Percentiles rank a stretch among this genome's conserved stretches.
These are phyloP conservation scores for Iris macrosiphon DNA, from an alignment of 106 monocot genomes.

Conservation along the genomic window DNA sequence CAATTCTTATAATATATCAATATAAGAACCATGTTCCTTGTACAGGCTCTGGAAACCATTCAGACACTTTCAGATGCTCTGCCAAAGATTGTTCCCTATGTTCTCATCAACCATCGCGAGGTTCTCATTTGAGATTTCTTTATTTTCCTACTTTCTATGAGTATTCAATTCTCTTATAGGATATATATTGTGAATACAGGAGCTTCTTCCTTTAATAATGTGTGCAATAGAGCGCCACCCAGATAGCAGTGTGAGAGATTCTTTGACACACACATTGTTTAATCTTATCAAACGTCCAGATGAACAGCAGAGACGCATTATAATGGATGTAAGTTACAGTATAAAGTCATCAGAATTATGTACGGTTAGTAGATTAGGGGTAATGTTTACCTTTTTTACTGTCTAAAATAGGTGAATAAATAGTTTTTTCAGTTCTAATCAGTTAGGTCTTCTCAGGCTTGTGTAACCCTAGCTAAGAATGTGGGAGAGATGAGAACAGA, in stretches of 20 bases:
- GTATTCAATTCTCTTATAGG: not conserved
- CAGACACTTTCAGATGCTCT: constrained; percentile 92
- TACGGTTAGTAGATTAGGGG: not conserved
- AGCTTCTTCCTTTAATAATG: constrained; percentile 98
- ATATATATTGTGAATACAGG: constrained; percentile 35
- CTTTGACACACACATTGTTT: constrained; percentile 89
- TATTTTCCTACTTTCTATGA: constrained; percentile 10
- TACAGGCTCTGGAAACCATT: constrained; percentile 76
- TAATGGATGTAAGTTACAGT: constrained; percentile 81
- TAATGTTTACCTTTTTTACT: not conserved
- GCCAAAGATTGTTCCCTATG: constrained; percentile 97
- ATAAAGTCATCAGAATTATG: constrained; percentile 1
- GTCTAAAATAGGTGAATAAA: too few species aligned
- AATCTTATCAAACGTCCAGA: constrained; percentile 98
- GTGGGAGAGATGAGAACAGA: constrained; percentile 99
- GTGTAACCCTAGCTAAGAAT: constrained; percentile 89
- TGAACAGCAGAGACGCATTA: constrained; percentile 88
- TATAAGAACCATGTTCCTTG: constrained; percentile 3
- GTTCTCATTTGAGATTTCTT: constrained; percentile 48
- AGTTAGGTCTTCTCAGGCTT: constrained; percentile 44
- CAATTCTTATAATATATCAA: not conserved
- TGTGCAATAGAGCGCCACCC: constrained; percentile 99
- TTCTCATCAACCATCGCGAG: constrained; percentile 99
- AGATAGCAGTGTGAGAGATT: constrained; percentile 73
- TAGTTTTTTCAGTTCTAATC: not conserved